Evolutionary conservation across 352 stramenopile species (phyloP).

Genomic region (Sclerospora graminicola): DNA sequence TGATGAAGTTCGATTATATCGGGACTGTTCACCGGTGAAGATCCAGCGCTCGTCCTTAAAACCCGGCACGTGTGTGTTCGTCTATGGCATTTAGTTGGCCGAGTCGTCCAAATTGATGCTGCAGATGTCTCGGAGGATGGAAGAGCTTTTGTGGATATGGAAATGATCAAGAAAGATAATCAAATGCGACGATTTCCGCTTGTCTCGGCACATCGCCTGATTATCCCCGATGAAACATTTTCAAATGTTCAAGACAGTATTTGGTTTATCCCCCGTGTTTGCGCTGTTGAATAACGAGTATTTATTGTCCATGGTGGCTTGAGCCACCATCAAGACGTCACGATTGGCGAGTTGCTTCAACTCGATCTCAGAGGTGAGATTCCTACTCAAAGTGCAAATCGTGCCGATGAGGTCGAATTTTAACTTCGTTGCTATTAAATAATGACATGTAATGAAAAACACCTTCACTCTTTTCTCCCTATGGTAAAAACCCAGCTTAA

Average conservation of each 20-base stretch:
- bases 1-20: constrained; percentile 70
- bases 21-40: constrained; percentile 67
- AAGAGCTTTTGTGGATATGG: constrained; percentile 47
- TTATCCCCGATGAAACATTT: constrained; percentile 74
- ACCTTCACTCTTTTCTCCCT: no score
- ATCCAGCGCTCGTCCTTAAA: constrained; percentile 61
- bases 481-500: no score
- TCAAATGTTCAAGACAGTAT: constrained; percentile 79
- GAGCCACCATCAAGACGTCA: no score
- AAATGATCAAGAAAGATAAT: constrained; percentile 38
- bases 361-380: no score
- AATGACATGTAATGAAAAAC: no score
- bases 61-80: constrained; percentile 55
- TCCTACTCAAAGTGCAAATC: no score
- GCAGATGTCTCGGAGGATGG: constrained; percentile 47
- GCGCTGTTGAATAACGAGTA: constrained; percentile 83
- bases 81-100: constrained; percentile 60
- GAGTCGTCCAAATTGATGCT: constrained; percentile 52
- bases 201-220: constrained; percentile 45
- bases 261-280: constrained; percentile 83
- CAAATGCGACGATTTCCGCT: constrained; percentile 38
- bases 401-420: no score
- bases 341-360: no score
- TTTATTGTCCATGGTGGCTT: constrained; percentile 92
- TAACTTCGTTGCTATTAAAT: no score